Evolutionary conservation across 345 rosid genomes (phyloP).

Genomic region (Bruguiera parviflora): DNA sequence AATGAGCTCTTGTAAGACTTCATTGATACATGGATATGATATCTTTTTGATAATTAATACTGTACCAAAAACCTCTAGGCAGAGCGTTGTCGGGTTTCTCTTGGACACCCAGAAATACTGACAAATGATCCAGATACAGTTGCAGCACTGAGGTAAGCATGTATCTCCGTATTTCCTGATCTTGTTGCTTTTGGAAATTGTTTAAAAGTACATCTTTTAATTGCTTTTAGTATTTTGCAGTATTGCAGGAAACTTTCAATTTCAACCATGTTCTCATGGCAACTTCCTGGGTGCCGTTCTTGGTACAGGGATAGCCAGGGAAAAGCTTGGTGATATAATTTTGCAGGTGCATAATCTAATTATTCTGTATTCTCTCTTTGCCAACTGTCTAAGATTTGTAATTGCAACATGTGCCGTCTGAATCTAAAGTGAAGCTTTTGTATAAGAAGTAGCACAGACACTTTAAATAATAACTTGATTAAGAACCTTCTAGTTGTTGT

Average conservation of each 20-base stretch:
- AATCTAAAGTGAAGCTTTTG: not conserved
- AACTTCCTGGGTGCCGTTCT: conserved; percentile 94
- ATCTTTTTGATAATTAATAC: not conserved
- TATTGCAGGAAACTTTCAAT: conserved; percentile 71
- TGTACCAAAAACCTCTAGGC: conserved; percentile 50
- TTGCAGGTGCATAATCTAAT: conserved; percentile 58
- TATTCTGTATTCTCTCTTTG: not conserved
- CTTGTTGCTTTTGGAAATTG: too few species aligned
- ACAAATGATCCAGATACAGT: conserved; percentile 62
- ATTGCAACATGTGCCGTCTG: too few species aligned
- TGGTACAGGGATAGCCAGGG: conserved; percentile 83
- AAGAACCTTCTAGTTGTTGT: too few species aligned
- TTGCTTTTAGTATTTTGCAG: conserved; percentile 33
- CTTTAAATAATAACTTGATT: not conserved
- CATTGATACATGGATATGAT: not conserved
- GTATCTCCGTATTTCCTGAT: too few species aligned
- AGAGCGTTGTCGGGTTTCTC: conserved; percentile 81
- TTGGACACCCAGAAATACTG: conserved; percentile 68
- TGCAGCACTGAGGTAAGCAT: conserved; percentile 61
- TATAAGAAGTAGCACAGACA: not conserved
- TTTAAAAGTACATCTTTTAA: not conserved
- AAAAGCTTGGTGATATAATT: conserved; percentile 84
- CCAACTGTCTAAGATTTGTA: not conserved
- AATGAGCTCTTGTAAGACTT: conserved; percentile 9
- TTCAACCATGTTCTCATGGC: conserved; percentile 81